A percentile compares a stretch with the other conserved stretches of the same genome.
These are phyloP conservation scores for Murraya paniculata DNA, from an alignment of 345 rosid species.

Conservation along the genomic window DNA sequence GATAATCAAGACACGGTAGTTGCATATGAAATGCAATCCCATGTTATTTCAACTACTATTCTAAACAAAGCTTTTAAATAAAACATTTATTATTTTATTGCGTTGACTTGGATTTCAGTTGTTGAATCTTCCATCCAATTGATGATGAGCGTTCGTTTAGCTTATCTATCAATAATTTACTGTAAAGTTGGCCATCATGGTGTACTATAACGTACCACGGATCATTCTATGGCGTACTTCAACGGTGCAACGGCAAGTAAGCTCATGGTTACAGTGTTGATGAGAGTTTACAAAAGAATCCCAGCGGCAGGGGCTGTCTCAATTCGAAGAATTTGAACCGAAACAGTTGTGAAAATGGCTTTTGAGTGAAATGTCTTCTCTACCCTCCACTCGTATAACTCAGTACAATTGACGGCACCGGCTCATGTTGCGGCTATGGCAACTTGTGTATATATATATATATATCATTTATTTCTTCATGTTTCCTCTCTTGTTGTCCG, in stretches of 20 bases:
- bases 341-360: background rate
- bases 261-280: conserved; percentile 5
- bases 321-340: conserved; percentile 5
- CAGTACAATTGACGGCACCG: background rate
- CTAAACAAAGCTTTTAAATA: background rate
- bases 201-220: conserved; percentile 32
- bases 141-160: background rate
- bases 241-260: no score
- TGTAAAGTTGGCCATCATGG: conserved; percentile 17
- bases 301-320: conserved; percentile 6
- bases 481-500: no score
- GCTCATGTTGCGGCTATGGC: background rate
- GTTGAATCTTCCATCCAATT: conserved; percentile 5
- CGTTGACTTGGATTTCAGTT: conserved; percentile 26
- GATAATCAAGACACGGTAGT: conserved; percentile 14
- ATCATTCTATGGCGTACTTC: background rate
- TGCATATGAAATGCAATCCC: conserved; percentile 13
- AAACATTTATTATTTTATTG: background rate
- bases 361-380: background rate
- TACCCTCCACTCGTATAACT: background rate
- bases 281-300: conserved; percentile 1
- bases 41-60: conserved; percentile 9
- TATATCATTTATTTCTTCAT: no score
- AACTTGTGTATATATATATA: background rate
- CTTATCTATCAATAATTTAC: background rate